These are phyloP conservation scores for Rhodotorula sp. DNA, from an alignment of 1,284 basidiomycete species.

Conservation along the genomic window DNA sequence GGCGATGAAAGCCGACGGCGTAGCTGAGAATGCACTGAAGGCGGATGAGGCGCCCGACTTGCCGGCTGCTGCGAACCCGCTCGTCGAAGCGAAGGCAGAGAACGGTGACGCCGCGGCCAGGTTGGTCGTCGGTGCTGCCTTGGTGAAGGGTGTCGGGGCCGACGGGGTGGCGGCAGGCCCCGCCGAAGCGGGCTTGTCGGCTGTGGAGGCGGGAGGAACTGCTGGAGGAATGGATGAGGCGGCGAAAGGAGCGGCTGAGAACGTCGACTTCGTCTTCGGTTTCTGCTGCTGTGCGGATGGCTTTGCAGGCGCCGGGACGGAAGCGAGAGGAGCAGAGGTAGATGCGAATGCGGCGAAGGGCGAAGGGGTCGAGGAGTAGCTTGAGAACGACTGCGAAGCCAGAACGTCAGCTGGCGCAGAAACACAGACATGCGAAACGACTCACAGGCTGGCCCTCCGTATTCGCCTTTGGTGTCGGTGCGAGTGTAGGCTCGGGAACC, in stretches of 20 bases:
- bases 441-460: neutral
- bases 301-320: conserved; percentile 11
- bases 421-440: neutral
- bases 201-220: neutral
- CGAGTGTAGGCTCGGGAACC: conserved; percentile 3
- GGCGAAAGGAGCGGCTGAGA: conserved; percentile 27
- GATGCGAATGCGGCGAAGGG: conserved; percentile 32
- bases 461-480: conserved; percentile 5
- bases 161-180: neutral
- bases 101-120: conserved; percentile 29
- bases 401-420: neutral
- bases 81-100: conserved; percentile 30
- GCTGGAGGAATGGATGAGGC: neutral
- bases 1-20: conserved; percentile 24
- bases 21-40: conserved; percentile 21
- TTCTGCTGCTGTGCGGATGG: conserved; percentile 18
- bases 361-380: conserved; percentile 11
- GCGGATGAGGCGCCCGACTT: conserved; percentile 3
- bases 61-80: conserved; percentile 25
- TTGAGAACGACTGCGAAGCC: conserved; percentile 3
- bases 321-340: conserved; percentile 26
- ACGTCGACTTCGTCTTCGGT: conserved; percentile 29
- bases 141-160: conserved; percentile 15
- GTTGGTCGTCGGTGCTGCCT: conserved; percentile 19
- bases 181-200: conserved; percentile 2